Evolutionary conservation across 192 early-diverging fungal species (phyloP), one percentile per base, ranked within the genome.

Genomic region (Umbelopsis ramanniana): DNA sequence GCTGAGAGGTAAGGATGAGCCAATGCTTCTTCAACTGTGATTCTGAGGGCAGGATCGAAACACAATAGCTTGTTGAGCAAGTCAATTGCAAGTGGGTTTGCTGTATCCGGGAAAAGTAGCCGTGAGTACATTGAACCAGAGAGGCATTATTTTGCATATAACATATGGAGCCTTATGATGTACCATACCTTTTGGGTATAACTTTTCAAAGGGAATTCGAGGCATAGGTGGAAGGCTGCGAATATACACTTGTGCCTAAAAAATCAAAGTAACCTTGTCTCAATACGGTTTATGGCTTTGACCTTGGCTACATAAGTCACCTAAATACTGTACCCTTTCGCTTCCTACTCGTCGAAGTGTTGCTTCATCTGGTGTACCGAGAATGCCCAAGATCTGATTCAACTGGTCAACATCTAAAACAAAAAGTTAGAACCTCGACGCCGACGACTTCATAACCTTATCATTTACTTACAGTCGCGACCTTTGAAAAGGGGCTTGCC

Each of bases 401-500:
- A 99, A 85, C 81, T 99, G 97, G 78, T 99, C 96, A n/a, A 98
- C 96, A 78, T 96, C 77, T 79, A 67, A 50, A 6, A 50, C 15
- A 15, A 50, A 50, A 50, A 1, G 48, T 50, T 50, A n/a, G 48
- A n/a, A 19, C 15, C 19, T 17, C 15, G 17, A 19, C 19, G 15
- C 48, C 7, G n/a, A 21, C 48, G 48, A 6, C 5, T 50, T n/a
- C 6, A 5, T 15, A 10, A 22, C 63, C 4, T 48, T 84, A 63
- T 17, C 66, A 48, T 79, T 85, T 75, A 87, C 84, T 74, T 90
- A 87, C 60, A 97, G 85, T 99, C 97, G 45, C 92, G 87, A 23
- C 97, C 97, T 75, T 96, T 98, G 83, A 98, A 99, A 69, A 99
- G 85, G 9, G 96, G 94, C 79, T 92, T 93, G 24, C 92, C 90